Percentiles rank a stretch among this genome's conserved stretches.
Conservation (phyloP, 2,329 filamentous ascomycete genomes). For the Lasiodiplodia sp. region DNA sequence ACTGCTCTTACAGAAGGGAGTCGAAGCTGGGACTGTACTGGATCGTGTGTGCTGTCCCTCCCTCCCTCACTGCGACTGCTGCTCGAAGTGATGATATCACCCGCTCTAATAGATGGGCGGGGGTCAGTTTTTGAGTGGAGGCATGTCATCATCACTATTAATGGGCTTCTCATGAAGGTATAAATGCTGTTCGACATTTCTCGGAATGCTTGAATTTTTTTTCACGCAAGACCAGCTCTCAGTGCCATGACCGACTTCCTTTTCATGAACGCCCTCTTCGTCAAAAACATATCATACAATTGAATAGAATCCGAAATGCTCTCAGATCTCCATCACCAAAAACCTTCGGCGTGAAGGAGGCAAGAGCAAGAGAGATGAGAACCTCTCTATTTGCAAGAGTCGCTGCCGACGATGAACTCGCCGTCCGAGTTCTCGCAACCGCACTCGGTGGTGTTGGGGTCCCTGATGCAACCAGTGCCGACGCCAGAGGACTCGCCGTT, state of each 20-base stretch:
- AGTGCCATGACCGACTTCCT: not conserved
- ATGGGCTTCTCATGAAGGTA: no score
- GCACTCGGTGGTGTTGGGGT: constrained; percentile 31
- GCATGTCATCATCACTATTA: no score
- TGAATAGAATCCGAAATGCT: not conserved
- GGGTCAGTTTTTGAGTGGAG: no score
- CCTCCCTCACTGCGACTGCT: no score
- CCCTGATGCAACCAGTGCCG: constrained; percentile 41
- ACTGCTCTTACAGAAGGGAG: no score
- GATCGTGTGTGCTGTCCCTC: no score
- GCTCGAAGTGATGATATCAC: no score
- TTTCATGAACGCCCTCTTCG: not conserved
- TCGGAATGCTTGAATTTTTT: not conserved
- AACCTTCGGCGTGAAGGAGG: not conserved
- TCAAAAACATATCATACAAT: constrained; percentile 14
- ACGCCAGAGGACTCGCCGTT: constrained; percentile 36
- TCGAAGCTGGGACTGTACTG: no score
- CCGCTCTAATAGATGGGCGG: no score
- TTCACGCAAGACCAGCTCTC: constrained; percentile 3
- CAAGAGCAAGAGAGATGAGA: not conserved
- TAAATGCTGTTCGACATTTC: no score
- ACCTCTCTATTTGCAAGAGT: constrained; percentile 3
- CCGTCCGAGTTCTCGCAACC: constrained; percentile 26
- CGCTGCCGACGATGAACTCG: constrained; percentile 12
- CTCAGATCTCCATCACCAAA: not conserved